Conservation (phyloP, 441 rosid genomes). For the Pelargonium citronellum region DNA sequence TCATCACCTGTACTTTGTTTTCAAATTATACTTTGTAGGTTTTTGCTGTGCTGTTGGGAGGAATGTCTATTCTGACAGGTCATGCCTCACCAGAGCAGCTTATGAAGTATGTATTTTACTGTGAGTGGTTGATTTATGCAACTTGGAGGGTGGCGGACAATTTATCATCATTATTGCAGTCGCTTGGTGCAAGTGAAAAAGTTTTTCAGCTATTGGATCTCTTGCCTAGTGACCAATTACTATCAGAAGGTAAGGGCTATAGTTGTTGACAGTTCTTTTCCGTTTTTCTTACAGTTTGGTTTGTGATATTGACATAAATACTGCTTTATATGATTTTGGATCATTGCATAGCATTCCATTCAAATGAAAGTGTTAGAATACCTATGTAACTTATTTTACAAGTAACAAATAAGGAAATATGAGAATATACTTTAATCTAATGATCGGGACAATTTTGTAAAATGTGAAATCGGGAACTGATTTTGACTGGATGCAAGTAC, state of each 20-base stretch:
- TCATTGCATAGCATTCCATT: conserved; percentile 3
- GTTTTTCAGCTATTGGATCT: conserved; percentile 37
- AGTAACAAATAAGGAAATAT: neutral
- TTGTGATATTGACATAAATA: conserved; percentile 1
- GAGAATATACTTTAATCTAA: too few relatives aligned
- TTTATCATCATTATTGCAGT: conserved; percentile 31
- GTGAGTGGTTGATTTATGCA: conserved; percentile 47
- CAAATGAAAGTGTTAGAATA: too few relatives aligned
- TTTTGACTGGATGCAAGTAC: too few relatives aligned
- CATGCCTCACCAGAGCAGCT: conserved; percentile 35
- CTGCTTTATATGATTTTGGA: conserved; percentile 8
- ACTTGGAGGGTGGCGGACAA: conserved; percentile 44
- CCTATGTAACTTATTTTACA: neutral
- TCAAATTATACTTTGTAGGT: conserved; percentile 22
- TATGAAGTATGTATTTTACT: conserved; percentile 36
- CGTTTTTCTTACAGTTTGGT: neutral
- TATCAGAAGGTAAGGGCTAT: conserved; percentile 30
- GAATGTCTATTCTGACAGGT: conserved; percentile 34
- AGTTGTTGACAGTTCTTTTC: neutral
- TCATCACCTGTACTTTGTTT: conserved; percentile 1
- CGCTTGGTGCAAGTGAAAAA: conserved; percentile 41
- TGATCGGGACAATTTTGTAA: too few relatives aligned
- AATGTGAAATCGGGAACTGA: too few relatives aligned
- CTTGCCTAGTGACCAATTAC: conserved; percentile 27
- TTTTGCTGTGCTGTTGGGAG: conserved; percentile 38